phyloP scores from a whole-genome alignment of 2,329 filamentous ascomycete species.

The Apiospora koreana region DNA sequence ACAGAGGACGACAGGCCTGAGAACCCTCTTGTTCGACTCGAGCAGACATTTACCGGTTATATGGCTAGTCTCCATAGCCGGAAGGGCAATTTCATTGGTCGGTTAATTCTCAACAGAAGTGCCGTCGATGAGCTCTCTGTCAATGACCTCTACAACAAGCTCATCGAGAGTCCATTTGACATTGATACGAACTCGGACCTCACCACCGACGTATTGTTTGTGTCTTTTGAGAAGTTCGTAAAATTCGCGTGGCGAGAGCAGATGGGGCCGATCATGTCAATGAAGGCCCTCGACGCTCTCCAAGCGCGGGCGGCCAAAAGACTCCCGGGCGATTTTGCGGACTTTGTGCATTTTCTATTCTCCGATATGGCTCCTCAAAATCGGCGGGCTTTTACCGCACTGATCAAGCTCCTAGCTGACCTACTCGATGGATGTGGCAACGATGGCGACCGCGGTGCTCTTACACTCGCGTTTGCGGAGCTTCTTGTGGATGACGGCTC shows the following conservation, averaged over 20 bases:
- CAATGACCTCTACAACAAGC: slow-evolving; percentile 86
- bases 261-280: slow-evolving; percentile 81
- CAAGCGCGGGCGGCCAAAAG: slow-evolving; percentile 67
- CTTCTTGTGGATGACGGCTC: slow-evolving; percentile 77
- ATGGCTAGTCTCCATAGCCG: slow-evolving; percentile 79
- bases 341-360: slow-evolving; percentile 67
- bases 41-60: slow-evolving; percentile 84
- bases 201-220: slow-evolving; percentile 81
- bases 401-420: slow-evolving; percentile 85
- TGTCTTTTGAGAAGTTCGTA: slow-evolving; percentile 91
- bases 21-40: slow-evolving; percentile 71
- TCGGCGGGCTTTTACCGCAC: slow-evolving; percentile 74
- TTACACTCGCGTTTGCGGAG: slow-evolving; percentile 88
- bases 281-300: slow-evolving; percentile 70
- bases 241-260: slow-evolving; percentile 85
- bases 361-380: slow-evolving; percentile 69
- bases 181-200: slow-evolving; percentile 75
- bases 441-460: slow-evolving; percentile 83
- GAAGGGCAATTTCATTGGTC: slow-evolving; percentile 84
- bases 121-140: slow-evolving; percentile 76
- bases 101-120: slow-evolving; percentile 69
- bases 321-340: slow-evolving; percentile 72
- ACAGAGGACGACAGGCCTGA: slow-evolving; percentile 56
- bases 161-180: slow-evolving; percentile 81
- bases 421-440: slow-evolving; percentile 88